Base-by-base conservation (phyloP, 768 basidiomycete species). In the Cystofilobasidium macerans region DNA sequence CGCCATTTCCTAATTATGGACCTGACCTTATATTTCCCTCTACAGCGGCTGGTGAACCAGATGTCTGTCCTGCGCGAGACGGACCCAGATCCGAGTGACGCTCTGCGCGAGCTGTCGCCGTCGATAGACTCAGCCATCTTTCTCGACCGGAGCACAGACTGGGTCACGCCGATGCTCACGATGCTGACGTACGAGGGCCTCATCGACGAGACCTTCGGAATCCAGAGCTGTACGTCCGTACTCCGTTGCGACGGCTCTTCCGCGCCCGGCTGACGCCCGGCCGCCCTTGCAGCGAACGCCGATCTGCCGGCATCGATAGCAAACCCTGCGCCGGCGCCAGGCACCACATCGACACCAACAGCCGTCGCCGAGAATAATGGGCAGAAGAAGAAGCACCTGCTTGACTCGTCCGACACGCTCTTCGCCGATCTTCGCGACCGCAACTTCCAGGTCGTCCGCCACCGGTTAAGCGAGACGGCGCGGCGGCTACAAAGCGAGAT, bases 171-270 rank as follows among this genome's bases (percentile, higher is more conserved):
- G 1, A 79, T 98, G 59, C 82, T 94, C 54, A 98, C 95, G 2
- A 93, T 98, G 72, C 79, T 98, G 64, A 99, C 95, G 0, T 98
- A 98, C 71, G 87, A 98, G 74, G 95, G 95, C 24, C 84, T 99
- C 57, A 81, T 97, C 38, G 95, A 98, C 73, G 95, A 99, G 75
- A 78, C 90, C 40, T 80, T 95, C 56, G 88, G 89, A 0, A 86
- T 99, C 69, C 87, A 83, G 75, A 91, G 95, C 72, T 87, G 93
- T 90, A 71, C 67, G 86, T 76, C 0, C 0, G 18, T 28, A 42
- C 26, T 33, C 54, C 1, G 22, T 48, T 32, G 42, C 22, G 26
- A 28, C 43, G 38, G 13, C 16, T 11, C 28, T 40, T 61, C 26
- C 13, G 13, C 30, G 32, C 36, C 36, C 36, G 36, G 36, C 36